Percentiles rank a stretch among this genome's conserved stretches.
Conservation (phyloP, 768 basidiomycete genomes). For the Macrolepiota dolichaula region DNA sequence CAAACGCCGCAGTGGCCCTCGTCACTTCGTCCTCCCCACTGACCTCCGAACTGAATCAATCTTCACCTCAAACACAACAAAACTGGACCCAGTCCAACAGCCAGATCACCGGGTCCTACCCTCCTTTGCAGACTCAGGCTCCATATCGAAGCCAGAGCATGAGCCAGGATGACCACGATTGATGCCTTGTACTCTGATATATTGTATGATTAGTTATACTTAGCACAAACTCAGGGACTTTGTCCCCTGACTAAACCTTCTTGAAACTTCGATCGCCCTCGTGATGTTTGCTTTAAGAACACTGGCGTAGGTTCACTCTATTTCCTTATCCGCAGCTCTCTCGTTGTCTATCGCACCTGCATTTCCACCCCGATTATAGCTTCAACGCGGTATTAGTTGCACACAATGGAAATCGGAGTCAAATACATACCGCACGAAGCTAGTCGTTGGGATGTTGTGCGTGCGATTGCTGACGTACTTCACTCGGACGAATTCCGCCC, state of each 20-base stretch:
- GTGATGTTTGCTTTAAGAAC: background rate
- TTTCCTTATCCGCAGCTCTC: background rate
- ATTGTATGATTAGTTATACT: background rate
- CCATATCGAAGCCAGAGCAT: slow-evolving; percentile 48
- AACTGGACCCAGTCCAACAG: background rate
- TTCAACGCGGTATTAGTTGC: slow-evolving; percentile 5
- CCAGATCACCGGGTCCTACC: slow-evolving; percentile 19
- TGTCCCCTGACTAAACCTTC: background rate
- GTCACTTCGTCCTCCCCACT: background rate
- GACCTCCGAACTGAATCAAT: background rate
- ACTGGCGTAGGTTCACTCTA: background rate
- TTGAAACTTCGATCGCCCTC: background rate
- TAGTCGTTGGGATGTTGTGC: slow-evolving; percentile 54
- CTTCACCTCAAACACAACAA: background rate
- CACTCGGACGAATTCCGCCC: slow-evolving; percentile 52
- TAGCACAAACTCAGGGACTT: background rate
- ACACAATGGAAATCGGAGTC: slow-evolving; percentile 37
- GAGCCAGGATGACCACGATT: slow-evolving; percentile 20
- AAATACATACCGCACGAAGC: slow-evolving; percentile 35
- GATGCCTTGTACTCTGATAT: background rate
- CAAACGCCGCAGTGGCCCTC: background rate
- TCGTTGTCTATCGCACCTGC: slow-evolving; percentile 7
- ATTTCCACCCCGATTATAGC: slow-evolving; percentile 4
- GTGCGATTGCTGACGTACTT: slow-evolving; percentile 50
- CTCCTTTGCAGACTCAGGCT: slow-evolving; percentile 49